A percentile compares a stretch with the other conserved stretches of the same genome.
These are phyloP conservation scores for Colletotrichum shisoi DNA, from an alignment of 2,329 filamentous ascomycete genomes.

Conservation along the genomic window DNA sequence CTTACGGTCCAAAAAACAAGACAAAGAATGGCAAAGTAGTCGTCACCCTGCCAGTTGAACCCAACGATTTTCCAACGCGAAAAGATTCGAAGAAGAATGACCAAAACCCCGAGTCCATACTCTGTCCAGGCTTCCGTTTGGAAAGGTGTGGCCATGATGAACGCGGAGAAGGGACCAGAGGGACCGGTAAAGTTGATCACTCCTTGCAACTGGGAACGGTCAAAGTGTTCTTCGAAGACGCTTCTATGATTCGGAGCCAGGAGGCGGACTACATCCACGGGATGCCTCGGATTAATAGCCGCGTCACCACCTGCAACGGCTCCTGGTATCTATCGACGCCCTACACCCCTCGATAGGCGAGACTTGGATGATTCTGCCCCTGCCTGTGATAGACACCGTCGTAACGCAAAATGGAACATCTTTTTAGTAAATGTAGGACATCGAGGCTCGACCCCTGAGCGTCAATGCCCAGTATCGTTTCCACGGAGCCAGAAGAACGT, in stretches of 20 bases:
- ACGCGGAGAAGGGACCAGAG: not conserved
- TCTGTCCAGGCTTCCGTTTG: conserved; percentile 56
- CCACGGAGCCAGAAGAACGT: not conserved
- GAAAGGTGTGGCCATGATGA: conserved; percentile 51
- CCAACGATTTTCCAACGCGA: conserved; percentile 52
- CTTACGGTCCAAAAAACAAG: conserved; percentile 52
- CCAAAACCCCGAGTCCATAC: conserved; percentile 50
- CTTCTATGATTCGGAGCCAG: not conserved
- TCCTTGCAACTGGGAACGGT: not conserved
- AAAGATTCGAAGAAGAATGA: conserved; percentile 52
- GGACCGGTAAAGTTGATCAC: not conserved
- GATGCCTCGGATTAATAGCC: conserved; percentile 24
- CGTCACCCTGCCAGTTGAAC: conserved; percentile 54
- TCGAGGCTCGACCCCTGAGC: not conserved
- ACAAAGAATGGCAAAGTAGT: conserved; percentile 51
- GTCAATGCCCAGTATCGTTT: not conserved
- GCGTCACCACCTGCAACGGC: not conserved
- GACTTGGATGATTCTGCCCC: not conserved
- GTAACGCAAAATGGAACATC: not conserved
- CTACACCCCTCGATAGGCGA: not conserved
- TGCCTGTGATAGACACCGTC: conserved; percentile 9
- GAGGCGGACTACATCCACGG: not conserved
- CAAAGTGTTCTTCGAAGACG: not conserved
- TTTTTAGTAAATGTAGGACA: not conserved
- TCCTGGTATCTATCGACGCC: not conserved